Evolutionary conservation across 2,329 filamentous ascomycete species (phyloP), one percentile per base, ranked within the genome.

Genomic region (Bipolaris victoriae): DNA sequence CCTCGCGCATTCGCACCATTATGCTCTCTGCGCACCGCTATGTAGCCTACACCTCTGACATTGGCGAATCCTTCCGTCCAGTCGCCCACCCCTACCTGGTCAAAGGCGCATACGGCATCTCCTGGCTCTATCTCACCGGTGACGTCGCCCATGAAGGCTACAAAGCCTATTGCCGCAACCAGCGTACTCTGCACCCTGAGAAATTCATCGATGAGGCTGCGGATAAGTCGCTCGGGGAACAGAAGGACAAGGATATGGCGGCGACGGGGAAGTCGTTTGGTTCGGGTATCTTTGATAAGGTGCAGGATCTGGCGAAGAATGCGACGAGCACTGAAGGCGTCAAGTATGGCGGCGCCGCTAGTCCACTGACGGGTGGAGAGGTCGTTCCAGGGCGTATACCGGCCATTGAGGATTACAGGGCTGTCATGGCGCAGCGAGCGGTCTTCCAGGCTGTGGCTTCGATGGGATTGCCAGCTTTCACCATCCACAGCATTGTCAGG

Each of bases 131-230:
- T 72, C 85, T 99, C 20, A 78, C 92, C 13, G 94, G 95, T 47
- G 95, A 99, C 72, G 94, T 98, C 46, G 84, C 85, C 33, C 89
- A 97, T 73, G 95, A 99, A 77, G 94, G 95, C 5, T 98, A 97
- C 82, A 97, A 97, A 74, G 89, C 94, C 7, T 98, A 97, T 76
- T 85, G 90, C 76, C 86, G 90, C 55, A 98, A 99, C 74, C 90
- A 95, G 76, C 84, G 85, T 37, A 82, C 86, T 0, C 78, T 92
- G 20, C 85, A 93, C 66, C 91, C 92, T 0, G 82, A 88, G 9
- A 74, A 88, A 11, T 64, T 67, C 39, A 45, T 62, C 1, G 55
- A 57, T 5, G 45, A 60, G 2, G 55, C 59, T 10, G 50, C 55
- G 9, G 49, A 62, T 13, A 57, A 65, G 43, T 35, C 26, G 24